A percentile compares a stretch with the other conserved stretches of the same genome.
Evolutionary conservation across 192 early-diverging fungal species (phyloP).

Genomic region (Gaertneriomyces semiglobifer): DNA sequence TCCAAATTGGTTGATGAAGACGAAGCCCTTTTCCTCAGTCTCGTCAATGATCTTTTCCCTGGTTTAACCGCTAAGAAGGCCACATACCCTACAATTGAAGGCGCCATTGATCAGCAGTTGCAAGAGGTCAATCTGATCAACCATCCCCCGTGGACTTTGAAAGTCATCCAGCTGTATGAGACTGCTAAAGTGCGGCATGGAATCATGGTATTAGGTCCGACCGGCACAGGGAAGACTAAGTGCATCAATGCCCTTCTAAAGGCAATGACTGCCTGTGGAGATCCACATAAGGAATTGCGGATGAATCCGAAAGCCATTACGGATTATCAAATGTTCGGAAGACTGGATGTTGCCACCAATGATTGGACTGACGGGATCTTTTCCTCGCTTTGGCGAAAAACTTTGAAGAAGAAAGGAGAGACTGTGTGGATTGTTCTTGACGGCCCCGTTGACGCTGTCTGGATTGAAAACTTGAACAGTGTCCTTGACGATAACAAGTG

Average conservation of each 20-base stretch:
- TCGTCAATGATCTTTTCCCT: slow-evolving; percentile 65
- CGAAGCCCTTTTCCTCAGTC: slow-evolving; percentile 55
- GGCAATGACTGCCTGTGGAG: slow-evolving; percentile 61
- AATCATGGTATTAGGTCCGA: slow-evolving; percentile 65
- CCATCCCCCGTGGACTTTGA: slow-evolving; percentile 64
- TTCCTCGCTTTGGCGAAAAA: slow-evolving; percentile 63
- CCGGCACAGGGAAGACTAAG: slow-evolving; percentile 61
- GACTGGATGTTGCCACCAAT: slow-evolving; percentile 63
- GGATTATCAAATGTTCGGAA: slow-evolving; percentile 67
- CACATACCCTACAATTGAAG: slow-evolving; percentile 53
- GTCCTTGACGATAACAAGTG: slow-evolving; percentile 68
- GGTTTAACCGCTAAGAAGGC: slow-evolving; percentile 58
- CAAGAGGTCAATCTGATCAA: slow-evolving; percentile 55
- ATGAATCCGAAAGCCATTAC: slow-evolving; percentile 70
- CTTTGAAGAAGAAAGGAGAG: slow-evolving; percentile 58
- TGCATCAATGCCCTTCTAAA: slow-evolving; percentile 58
- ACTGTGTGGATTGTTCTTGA: slow-evolving; percentile 63
- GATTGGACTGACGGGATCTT: slow-evolving; percentile 70
- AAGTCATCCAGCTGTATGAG: slow-evolving; percentile 65
- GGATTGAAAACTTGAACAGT: slow-evolving; percentile 65
- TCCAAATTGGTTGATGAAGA: slow-evolving; percentile 68
- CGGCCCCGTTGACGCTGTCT: slow-evolving; percentile 65
- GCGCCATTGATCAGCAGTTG: slow-evolving; percentile 59
- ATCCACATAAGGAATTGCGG: slow-evolving; percentile 61
- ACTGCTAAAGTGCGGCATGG: slow-evolving; percentile 60